Evolutionary conservation across 2,329 filamentous ascomycete species (phyloP), one percentile per base, ranked within the genome.

Genomic region (Aspergillus fructus): DNA sequence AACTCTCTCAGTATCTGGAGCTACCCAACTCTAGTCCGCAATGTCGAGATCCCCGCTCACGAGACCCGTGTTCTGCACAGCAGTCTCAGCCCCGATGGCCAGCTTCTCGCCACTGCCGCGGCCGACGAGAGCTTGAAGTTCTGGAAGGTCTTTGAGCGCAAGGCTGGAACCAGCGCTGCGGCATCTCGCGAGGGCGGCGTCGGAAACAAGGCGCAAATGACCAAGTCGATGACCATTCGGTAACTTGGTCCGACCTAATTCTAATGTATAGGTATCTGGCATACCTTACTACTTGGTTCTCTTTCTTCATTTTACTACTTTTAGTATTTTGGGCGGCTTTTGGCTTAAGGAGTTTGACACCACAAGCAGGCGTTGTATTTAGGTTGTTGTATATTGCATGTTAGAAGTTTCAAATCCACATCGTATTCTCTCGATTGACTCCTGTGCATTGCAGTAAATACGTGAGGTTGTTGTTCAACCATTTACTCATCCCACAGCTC

Each of bases 111-210:
- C 50, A 99, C 94, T 51, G 93, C 94, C 59, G 90, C 93, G 67
- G 93, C 93, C 39, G 94, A 99, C 70, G 94, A 99, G 83, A 93
- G 89, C 72, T 83, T 99, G 76, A 99, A 99, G 81, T 99, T 99
- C 84, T 99, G 94, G 94, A 99, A 99, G 87, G 84, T 99, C 68
- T 99, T 99, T 71, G 94, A 99, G 84, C 97, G 96, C 85, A 97
- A 97, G 85, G 82, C 93, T 17, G 92, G 91, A 55, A 81, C 84
- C 58, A 80, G 84, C 59, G 84, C 87, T 51, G 84, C 86, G 49
- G 73, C 82, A 33, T 81, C 87, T 54, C 83, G 85, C 59, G 82
- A 84, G 66, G 83, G 87, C 58, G 87, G 86, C 62, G 81, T 89
- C 59, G 88, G 88, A 49, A 85, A 84, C 76, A 93, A 93, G 80